Evolutionary conservation across 2,329 filamentous ascomycete genomes (phyloP), one percentile per base, ranked within the genome.

Genomic region (Stenocarpella maydis): DNA sequence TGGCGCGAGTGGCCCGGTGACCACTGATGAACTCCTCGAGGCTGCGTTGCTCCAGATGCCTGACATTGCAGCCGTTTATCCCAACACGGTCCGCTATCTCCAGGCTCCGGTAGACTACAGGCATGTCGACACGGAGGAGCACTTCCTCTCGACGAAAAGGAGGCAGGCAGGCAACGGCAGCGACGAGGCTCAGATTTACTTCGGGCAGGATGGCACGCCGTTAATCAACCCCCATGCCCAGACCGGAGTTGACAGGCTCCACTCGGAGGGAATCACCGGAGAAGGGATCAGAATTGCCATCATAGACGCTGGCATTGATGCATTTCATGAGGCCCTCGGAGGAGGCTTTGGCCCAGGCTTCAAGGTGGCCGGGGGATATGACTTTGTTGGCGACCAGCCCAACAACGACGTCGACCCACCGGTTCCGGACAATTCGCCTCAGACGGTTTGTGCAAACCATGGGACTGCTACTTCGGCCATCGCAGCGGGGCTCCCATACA

Each of bases 1-100:
- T 26, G 43, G n/a, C n/a, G 41, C 14, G 12, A 34, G 8, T 10
- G 43, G 43, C n/a, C 7, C 34, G n/a, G 37, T 50, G 21, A 24
- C 65, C 9, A 58, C 47, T 4, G 53, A 67, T 49, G 65, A 67
- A 6, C 31, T 61, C 3, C 15, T 67, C 31, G 65, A 67, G 24
- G 55, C 43, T n/a, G 55, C 65, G 2, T 37, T 68, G 17, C 45
- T 63, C 19, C 54, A 63, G n/a, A 68, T 68, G 41, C 45, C 66
- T n/a, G 28, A 24, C 37, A 68, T 68, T 21, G 54, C 65, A 50
- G 65, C 65, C 24, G 65, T 67, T 6, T 67, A 67, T 21, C 65
- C 65, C 21, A 67, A 67, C 43, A 58, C 53, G 9, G 41, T 67
- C 1, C 65, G 55, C 34, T 67, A 61, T 19, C 53, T 61, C 9